phyloP scores from a whole-genome alignment of 129 eudicot genomes.

The Helianthus tuberosus region DNA sequence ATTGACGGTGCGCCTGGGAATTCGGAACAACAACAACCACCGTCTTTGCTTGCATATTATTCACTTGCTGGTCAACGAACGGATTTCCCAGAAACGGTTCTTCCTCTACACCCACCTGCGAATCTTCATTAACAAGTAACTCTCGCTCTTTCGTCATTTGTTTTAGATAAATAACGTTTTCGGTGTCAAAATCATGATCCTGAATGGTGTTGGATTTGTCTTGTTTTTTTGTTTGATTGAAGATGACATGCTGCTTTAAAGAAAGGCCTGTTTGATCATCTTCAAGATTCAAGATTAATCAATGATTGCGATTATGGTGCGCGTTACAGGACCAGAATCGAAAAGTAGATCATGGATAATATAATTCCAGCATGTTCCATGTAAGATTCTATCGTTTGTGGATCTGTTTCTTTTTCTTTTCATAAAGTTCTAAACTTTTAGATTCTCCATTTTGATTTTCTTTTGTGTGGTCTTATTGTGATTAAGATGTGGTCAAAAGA shows the following conservation, averaged over 20 bases:
- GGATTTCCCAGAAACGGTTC: slow-evolving; percentile 70
- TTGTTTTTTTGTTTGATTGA: background rate
- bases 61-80: slow-evolving; percentile 88
- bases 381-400: background rate
- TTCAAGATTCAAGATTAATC: background rate
- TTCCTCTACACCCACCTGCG: slow-evolving; percentile 49
- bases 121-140: slow-evolving; percentile 29
- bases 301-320: background rate
- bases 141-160: slow-evolving; percentile 16
- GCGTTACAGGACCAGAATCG: slow-evolving; percentile 9
- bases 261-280: background rate
- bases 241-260: background rate
- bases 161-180: background rate
- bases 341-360: background rate
- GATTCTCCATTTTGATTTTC: background rate
- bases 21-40: slow-evolving; percentile 42
- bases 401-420: slow-evolving; percentile 2
- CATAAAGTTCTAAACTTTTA: background rate
- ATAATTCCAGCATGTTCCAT: background rate
- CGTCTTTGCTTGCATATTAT: slow-evolving; percentile 84
- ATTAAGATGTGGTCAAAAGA: slow-evolving; percentile 13
- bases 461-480: slow-evolving; percentile 15
- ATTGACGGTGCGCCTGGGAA: background rate
- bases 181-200: background rate
- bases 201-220: slow-evolving; percentile 21